Evolutionary conservation across 2,329 filamentous ascomycete genomes (phyloP), one percentile per base, ranked within the genome.

Genomic region (Esteya vermicola): DNA sequence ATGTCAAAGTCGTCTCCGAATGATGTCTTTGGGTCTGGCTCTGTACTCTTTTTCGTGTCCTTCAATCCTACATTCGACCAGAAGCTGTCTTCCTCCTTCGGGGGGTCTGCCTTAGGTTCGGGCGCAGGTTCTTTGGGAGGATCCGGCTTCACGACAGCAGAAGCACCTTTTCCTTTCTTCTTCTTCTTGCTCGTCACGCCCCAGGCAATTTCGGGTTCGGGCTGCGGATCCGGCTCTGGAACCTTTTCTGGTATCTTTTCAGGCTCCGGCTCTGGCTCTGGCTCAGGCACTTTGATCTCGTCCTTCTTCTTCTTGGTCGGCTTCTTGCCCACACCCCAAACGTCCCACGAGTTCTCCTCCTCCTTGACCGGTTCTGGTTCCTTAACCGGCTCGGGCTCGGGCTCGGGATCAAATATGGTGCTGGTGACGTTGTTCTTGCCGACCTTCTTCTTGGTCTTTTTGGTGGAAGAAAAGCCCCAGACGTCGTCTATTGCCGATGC

Each of bases 301-400:
- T 37, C 18, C 13, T 52, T 49, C 48, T 56, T 55, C 43, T 64
- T 64, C 49, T 64, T n/a, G n/a, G n/a, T n/a, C n/a, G 62, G 39
- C 60, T 64, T 64, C 46, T 61, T 63, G 43, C 64, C 62, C 38
- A 58, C 51, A 37, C 59, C 58, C 47, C 52, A 56, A 56, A 61
- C 64, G 44, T 52, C 62, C 63, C 59, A 67, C 36, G 57, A 55
- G 18, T 57, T 13, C n/a, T 46, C 46, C 16, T 44, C 45, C 22
- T 48, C 43, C 20, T 49, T 45, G 13, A 41, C 35, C 3, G 43
- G 31, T 25, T 46, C 46, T 1, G 35, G 19, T n/a, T 40, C 32
- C 12, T 39, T 23, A 13, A 3, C 41, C 2, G 42, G 41, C 22
- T 47, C 42, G 4, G 43, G 40, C 13, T 39, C 45, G 3, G 43